phyloP scores from a whole-genome alignment of 768 basidiomycete genomes.

The Phlebiopsis gigantea region DNA sequence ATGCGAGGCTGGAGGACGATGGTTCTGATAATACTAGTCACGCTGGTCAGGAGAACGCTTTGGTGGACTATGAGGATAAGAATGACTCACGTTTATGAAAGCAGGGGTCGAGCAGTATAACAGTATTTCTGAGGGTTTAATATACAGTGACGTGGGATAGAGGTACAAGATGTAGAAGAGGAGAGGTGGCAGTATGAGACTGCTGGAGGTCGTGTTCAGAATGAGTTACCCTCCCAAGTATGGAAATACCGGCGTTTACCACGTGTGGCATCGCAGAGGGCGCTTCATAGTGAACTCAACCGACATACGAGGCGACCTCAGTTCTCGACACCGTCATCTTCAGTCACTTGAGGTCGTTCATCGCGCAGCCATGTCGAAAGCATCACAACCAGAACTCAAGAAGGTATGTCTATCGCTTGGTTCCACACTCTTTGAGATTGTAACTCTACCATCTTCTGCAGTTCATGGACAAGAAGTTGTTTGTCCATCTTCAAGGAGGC shows the following conservation, averaged over 20 bases:
- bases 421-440: background rate
- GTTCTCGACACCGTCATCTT: background rate
- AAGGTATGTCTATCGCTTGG: conserved; percentile 61
- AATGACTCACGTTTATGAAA: too few species aligned
- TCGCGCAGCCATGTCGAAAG: conserved; percentile 62
- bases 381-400: conserved; percentile 96
- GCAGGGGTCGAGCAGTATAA: too few species aligned
- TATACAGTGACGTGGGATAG: background rate
- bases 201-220: conserved; percentile 5
- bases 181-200: conserved; percentile 2
- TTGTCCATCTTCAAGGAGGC: conserved; percentile 90
- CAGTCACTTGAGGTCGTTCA: background rate
- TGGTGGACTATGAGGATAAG: too few species aligned
- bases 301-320: background rate
- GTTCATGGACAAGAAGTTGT: conserved; percentile 99
- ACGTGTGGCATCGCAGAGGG: conserved; percentile 1
- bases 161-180: background rate
- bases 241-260: conserved; percentile 7
- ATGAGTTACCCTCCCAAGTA: background rate
- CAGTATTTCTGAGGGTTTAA: background rate
- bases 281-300: conserved; percentile 2
- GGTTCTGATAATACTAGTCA: background rate
- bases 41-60: background rate
- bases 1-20: background rate
- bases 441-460: conserved; percentile 28